Evolutionary conservation across 176 grass and related monocot genomes (phyloP).

Genomic region (Olyra latifolia): DNA sequence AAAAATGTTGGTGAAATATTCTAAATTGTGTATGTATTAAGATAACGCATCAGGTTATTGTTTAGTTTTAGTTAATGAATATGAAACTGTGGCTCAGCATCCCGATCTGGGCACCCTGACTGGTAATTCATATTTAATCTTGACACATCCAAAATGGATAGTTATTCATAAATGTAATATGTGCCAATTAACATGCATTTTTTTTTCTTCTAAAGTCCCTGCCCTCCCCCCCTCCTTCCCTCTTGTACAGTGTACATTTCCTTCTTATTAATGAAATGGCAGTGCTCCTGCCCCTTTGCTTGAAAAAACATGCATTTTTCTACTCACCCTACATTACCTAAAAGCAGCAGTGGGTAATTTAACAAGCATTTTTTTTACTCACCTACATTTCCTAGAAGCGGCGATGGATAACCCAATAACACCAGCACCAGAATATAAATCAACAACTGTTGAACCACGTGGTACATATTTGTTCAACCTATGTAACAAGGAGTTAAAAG

Average conservation of each 20-base stretch:
- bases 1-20: background rate
- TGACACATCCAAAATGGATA: conserved; percentile 1
- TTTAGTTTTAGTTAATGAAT: background rate
- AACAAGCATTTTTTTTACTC: conserved; percentile 39
- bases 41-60: background rate
- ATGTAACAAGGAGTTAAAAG: conserved; percentile 84
- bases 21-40: background rate
- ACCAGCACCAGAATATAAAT: conserved; percentile 90
- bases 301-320: conserved; percentile 23
- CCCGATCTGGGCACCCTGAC: background rate
- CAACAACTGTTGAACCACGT: conserved; percentile 89
- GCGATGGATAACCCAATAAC: conserved; percentile 85
- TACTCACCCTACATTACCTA: conserved; percentile 56
- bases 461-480: conserved; percentile 92
- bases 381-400: conserved; percentile 86
- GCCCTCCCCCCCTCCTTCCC: no score
- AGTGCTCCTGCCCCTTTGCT: no score
- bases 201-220: no score
- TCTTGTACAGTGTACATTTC: no score
- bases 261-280: no score
- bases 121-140: background rate
- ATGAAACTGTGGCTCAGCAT: background rate
- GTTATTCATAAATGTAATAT: background rate
- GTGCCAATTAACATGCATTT: conserved; percentile 14
- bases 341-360: conserved; percentile 46